Conservation (phyloP, 345 rosid genomes). For the Lumnitzera littorea region DNA sequence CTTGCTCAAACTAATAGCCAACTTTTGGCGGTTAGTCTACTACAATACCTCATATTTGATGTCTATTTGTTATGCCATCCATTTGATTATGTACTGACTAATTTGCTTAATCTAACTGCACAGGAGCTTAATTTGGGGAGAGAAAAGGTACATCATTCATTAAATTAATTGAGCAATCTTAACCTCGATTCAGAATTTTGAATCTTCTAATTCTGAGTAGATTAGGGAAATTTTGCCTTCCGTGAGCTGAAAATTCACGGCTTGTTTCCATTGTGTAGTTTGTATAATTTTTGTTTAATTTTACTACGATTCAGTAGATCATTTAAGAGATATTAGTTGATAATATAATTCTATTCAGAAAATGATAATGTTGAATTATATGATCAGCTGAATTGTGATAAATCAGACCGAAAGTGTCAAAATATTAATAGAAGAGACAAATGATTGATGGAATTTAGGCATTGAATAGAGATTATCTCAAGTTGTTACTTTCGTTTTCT, state of each 20-base stretch:
- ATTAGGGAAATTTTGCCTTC: too few relatives aligned
- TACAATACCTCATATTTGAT: background rate
- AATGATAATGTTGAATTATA: too few relatives aligned
- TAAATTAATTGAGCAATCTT: too few relatives aligned
- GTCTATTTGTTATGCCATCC: background rate
- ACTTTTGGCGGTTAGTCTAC: constrained; percentile 41
- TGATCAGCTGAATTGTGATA: too few relatives aligned
- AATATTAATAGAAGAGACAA: too few relatives aligned
- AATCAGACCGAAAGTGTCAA: too few relatives aligned
- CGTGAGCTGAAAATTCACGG: too few relatives aligned
- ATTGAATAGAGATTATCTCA: too few relatives aligned
- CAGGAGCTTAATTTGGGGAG: constrained; percentile 60
- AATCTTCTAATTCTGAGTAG: background rate
- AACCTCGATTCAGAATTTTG: background rate
- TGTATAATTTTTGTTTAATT: background rate
- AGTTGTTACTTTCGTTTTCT: too few relatives aligned
- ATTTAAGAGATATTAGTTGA: background rate
- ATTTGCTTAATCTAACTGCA: background rate
- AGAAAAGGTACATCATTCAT: constrained; percentile 27
- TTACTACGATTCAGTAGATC: background rate
- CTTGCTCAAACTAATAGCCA: constrained; percentile 62
- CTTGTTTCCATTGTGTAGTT: too few relatives aligned
- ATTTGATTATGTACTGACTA: background rate
- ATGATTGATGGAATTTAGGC: too few relatives aligned
- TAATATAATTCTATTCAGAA: background rate